Base-by-base conservation (phyloP, 2,329 filamentous ascomycete species). In the Botrytis medusae region DNA sequence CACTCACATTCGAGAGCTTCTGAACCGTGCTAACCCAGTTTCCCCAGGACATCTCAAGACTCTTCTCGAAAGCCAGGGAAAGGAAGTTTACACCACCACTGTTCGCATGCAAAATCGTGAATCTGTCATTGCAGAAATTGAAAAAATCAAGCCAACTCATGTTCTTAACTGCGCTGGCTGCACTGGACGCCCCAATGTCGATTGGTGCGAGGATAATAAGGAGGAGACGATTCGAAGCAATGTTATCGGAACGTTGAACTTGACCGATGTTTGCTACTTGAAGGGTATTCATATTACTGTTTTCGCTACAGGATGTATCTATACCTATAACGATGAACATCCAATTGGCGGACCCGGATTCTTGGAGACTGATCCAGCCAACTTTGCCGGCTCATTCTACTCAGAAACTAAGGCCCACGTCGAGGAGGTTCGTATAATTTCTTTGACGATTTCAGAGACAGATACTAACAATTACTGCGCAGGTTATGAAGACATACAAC, bases 121-220 rank as follows among this genome's bases (percentile, higher is more conserved):
- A 78, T 83, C 83, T 71, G 89, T 91, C 72, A 80, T 87, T 71
- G 83, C 84, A 63, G 86, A 88, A 79, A 84, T 92, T 40, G 85
- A 89, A 67, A 83, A 83, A 69, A 82, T 90, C 80, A 87, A 87
- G 81, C 90, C 90, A 34, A 91, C 89, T 5, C 89, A 91, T 79
- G 89, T 92, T 72, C 82, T 92, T 69, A 91, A 91, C 81, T 88
- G 87, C 74, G 90, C 90, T 65, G 90, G 90, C 74, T 89, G 86
- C 79, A 92, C 89, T 4, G 90, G 90, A 68, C 85, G 89, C 37
- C 90, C 90, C 75, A 92, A 92, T 76, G 89, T 91, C 80, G 90
- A 92, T 82, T 91, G 89, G 89, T 92, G 90, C 78, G 90, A 92
- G 83, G 88, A 90, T 79, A 87, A 92, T 84, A 90, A 88, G 82